Conservation (phyloP, 805 yeast species). For the Lachancea sp. region DNA sequence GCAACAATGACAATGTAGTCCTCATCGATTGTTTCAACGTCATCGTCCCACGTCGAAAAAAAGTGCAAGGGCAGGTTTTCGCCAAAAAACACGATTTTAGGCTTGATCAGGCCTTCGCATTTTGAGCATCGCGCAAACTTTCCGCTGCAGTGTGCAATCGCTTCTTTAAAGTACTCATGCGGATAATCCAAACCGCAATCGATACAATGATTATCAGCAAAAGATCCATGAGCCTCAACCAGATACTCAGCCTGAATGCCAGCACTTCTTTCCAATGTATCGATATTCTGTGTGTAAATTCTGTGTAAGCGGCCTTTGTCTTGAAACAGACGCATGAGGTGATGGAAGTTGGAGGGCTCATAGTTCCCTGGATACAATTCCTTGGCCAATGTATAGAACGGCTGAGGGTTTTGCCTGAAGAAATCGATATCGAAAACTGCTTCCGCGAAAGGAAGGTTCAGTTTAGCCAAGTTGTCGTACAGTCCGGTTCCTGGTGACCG, state of each 20-base stretch:
- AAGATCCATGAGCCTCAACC: slow-evolving; percentile 94
- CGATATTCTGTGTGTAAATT: slow-evolving; percentile 89
- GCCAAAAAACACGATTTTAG: slow-evolving; percentile 92
- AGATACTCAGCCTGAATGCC: slow-evolving; percentile 60
- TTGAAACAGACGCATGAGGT: slow-evolving; percentile 59
- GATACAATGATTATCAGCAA: slow-evolving; percentile 78
- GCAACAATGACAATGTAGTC: slow-evolving; percentile 73
- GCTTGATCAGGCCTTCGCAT: slow-evolving; percentile 79
- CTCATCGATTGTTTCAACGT: slow-evolving; percentile 38
- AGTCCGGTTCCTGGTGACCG: slow-evolving; percentile 86
- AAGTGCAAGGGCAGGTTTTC: slow-evolving; percentile 72
- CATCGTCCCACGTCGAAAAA: slow-evolving; percentile 62
- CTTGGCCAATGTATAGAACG: slow-evolving; percentile 76
- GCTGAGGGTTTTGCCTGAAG: slow-evolving; percentile 67
- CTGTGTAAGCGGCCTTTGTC: slow-evolving; percentile 56
- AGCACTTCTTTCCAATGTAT: slow-evolving; percentile 81
- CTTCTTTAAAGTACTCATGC: slow-evolving; percentile 38
- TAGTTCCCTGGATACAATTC: slow-evolving; percentile 87
- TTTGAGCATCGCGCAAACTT: slow-evolving; percentile 43
- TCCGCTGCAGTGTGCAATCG: slow-evolving; percentile 28
- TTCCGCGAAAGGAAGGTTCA: slow-evolving; percentile 85
- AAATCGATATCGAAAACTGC: slow-evolving; percentile 91
- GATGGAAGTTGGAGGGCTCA: slow-evolving; percentile 76
- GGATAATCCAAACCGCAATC: slow-evolving; percentile 57
- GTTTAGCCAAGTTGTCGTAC: slow-evolving; percentile 67